Percentiles rank a stretch among this genome's conserved stretches.
Conservation (phyloP, 2,329 filamentous ascomycete genomes). For the Aspergillus pseudoterreus region DNA sequence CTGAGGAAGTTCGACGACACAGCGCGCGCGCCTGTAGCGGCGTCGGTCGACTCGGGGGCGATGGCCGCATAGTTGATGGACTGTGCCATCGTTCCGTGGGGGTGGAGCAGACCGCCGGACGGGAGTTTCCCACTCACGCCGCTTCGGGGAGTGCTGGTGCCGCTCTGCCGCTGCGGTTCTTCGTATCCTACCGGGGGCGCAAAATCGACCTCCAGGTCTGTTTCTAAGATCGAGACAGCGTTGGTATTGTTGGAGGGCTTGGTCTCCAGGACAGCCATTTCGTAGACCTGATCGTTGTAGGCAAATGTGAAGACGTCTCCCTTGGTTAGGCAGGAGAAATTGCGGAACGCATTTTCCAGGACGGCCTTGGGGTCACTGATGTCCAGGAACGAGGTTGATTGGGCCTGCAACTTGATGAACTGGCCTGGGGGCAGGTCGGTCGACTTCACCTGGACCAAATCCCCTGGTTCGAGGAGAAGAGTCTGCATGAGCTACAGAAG, state of each 20-base stretch:
- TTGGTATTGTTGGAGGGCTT: slow-evolving; percentile 80
- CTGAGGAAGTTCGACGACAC: slow-evolving; percentile 74
- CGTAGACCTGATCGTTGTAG: slow-evolving; percentile 92
- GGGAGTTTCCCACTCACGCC: slow-evolving; percentile 58
- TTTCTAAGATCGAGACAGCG: slow-evolving; percentile 90
- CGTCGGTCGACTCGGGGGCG: slow-evolving; percentile 68
- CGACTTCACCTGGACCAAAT: slow-evolving; percentile 91
- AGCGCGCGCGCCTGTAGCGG: slow-evolving; percentile 59
- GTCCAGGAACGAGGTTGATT: slow-evolving; percentile 88
- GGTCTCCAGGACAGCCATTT: slow-evolving; percentile 88
- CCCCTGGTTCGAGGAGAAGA: slow-evolving; percentile 81
- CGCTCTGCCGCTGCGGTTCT: slow-evolving; percentile 73
- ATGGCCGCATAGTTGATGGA: slow-evolving; percentile 96
- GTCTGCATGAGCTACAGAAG: slow-evolving; percentile 80
- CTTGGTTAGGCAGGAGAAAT: slow-evolving; percentile 89
- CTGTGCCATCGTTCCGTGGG: slow-evolving; percentile 91
- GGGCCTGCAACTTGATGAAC: slow-evolving; percentile 94
- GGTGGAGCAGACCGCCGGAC: slow-evolving; percentile 71
- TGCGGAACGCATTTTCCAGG: slow-evolving; percentile 91
- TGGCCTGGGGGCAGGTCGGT: slow-evolving; percentile 86
- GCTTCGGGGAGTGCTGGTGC: slow-evolving; percentile 82
- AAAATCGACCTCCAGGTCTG: slow-evolving; percentile 94
- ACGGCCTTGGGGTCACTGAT: slow-evolving; percentile 97
- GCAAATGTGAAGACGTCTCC: slow-evolving; percentile 94
- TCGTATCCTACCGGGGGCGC: slow-evolving; percentile 91